Conservation (phyloP, 2,329 filamentous ascomycete species). For the Pseudogymnoascus pannorum region DNA sequence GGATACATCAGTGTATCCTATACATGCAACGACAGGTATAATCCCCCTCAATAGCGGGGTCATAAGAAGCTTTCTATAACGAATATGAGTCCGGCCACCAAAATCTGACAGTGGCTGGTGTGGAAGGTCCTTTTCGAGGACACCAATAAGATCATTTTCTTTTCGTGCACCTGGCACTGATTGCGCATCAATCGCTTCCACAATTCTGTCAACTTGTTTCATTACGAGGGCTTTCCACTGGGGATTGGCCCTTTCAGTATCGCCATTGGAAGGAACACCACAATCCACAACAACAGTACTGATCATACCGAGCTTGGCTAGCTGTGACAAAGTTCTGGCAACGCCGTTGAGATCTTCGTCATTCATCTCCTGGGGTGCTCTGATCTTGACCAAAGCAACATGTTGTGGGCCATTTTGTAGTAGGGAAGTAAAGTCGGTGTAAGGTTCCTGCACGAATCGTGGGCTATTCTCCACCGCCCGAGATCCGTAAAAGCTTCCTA, state of each 20-base stretch:
- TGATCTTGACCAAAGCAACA: conserved; percentile 79
- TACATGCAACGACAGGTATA: conserved; percentile 61
- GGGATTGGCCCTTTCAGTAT: conserved; percentile 18
- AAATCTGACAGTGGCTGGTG: not conserved
- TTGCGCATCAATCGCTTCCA: conserved; percentile 65
- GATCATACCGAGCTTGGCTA: conserved; percentile 71
- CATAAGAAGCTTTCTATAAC: conserved; percentile 49
- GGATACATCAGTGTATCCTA: conserved; percentile 49
- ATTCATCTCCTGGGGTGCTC: conserved; percentile 63
- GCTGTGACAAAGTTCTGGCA: conserved; percentile 74
- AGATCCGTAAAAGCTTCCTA: conserved; percentile 53
- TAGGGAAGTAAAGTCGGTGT: conserved; percentile 27
- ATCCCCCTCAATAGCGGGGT: conserved; percentile 59
- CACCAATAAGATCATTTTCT: conserved; percentile 46
- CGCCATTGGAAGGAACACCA: conserved; percentile 33
- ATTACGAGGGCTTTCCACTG: conserved; percentile 40
- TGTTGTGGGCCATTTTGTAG: conserved; percentile 43
- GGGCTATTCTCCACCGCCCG: conserved; percentile 51
- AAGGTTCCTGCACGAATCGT: conserved; percentile 47
- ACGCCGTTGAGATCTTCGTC: conserved; percentile 65
- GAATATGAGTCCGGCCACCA: conserved; percentile 29
- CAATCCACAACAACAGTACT: conserved; percentile 81
- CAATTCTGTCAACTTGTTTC: conserved; percentile 65
- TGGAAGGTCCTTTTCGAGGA: conserved; percentile 17
- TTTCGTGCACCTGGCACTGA: conserved; percentile 61